phyloP scores from a whole-genome alignment of 2,329 filamentous ascomycete genomes.

The Talaromyces pinophilus region DNA sequence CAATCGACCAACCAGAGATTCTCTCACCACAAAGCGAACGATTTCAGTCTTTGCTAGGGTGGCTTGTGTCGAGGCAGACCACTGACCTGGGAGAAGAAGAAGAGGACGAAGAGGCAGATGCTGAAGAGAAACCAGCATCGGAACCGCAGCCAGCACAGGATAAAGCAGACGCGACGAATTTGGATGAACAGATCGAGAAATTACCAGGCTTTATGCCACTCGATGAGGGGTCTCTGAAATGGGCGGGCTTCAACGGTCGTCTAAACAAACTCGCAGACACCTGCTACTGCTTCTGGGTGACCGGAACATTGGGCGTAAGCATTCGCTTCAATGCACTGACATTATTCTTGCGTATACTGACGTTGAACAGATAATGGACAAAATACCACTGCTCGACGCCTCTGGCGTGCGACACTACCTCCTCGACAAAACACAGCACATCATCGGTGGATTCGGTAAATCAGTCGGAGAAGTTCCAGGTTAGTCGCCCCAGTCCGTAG shows the following conservation, averaged over 20 bases:
- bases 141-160: background rate
- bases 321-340: background rate
- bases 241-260: constrained; percentile 83
- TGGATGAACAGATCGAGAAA: constrained; percentile 32
- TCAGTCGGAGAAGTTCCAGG: constrained; percentile 67
- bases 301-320: constrained; percentile 60
- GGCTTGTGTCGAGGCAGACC: constrained; percentile 67
- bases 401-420: constrained; percentile 72
- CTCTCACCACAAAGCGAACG: constrained; percentile 33
- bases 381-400: constrained; percentile 59
- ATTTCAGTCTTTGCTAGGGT: constrained; percentile 49
- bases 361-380: constrained; percentile 56
- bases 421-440: constrained; percentile 81
- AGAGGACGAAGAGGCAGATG: constrained; percentile 38
- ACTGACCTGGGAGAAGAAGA: constrained; percentile 53
- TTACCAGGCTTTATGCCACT: constrained; percentile 32
- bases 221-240: constrained; percentile 42
- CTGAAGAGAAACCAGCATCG: constrained; percentile 20
- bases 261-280: constrained; percentile 92
- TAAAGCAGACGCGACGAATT: constrained; percentile 22
- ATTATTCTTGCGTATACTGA: background rate
- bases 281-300: constrained; percentile 94
- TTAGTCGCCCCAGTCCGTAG: constrained; percentile 29
- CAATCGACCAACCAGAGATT: constrained; percentile 25
- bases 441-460: constrained; percentile 82